These are phyloP conservation scores for Inonotus obliquus DNA, from an alignment of 1,284 basidiomycete genomes.

Conservation along the genomic window DNA sequence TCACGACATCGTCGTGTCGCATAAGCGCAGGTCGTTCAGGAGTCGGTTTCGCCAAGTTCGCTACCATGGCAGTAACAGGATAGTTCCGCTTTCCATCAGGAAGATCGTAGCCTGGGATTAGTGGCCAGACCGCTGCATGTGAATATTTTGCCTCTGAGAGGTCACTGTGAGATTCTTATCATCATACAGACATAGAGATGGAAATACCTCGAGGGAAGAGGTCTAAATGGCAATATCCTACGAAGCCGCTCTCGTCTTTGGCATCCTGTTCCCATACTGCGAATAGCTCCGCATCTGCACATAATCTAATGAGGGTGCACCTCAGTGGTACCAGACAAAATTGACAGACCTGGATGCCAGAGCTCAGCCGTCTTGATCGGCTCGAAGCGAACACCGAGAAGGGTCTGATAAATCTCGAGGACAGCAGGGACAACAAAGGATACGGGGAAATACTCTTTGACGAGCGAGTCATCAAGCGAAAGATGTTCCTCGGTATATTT, in stretches of 20 bases:
- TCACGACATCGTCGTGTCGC: slow-evolving; percentile 77
- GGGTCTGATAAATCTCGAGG: slow-evolving; percentile 73
- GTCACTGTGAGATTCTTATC: not conserved
- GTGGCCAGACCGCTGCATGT: slow-evolving; percentile 82
- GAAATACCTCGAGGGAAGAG: slow-evolving; percentile 74
- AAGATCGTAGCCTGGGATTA: slow-evolving; percentile 56
- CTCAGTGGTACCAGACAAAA: not conserved
- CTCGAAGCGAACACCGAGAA: slow-evolving; percentile 71
- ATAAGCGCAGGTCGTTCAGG: slow-evolving; percentile 77
- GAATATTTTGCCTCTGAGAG: slow-evolving; percentile 68
- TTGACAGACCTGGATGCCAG: slow-evolving; percentile 64
- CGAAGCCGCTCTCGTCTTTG: slow-evolving; percentile 61
- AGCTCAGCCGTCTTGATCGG: slow-evolving; percentile 48
- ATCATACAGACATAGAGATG: not conserved
- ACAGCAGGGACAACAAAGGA: slow-evolving; percentile 75
- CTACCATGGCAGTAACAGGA: slow-evolving; percentile 78
- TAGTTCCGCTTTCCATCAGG: slow-evolving; percentile 59
- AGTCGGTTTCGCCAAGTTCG: slow-evolving; percentile 81
- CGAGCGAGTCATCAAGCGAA: slow-evolving; percentile 64
- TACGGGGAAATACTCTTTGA: slow-evolving; percentile 87
- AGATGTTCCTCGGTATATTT: slow-evolving; percentile 64
- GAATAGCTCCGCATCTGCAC: slow-evolving; percentile 70
- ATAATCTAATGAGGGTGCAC: not conserved
- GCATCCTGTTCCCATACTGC: slow-evolving; percentile 76
- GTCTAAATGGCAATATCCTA: slow-evolving; percentile 83